A percentile compares a stretch with the other conserved stretches of the same genome.
These are phyloP conservation scores for Nakaseomyces delphensis DNA, from an alignment of 1,139 yeast species.

Conservation along the genomic window DNA sequence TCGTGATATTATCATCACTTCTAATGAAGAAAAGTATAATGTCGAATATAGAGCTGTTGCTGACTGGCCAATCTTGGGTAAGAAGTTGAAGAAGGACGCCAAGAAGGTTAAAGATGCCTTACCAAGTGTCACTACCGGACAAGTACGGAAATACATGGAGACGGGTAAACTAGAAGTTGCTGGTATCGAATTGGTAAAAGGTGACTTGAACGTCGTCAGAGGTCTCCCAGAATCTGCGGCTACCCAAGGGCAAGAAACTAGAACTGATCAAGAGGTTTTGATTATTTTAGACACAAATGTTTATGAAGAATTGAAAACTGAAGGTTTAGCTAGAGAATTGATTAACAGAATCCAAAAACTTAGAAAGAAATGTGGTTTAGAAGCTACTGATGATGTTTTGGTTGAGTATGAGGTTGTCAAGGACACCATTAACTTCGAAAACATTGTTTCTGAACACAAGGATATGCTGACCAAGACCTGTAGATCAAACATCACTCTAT, in stretches of 20 bases:
- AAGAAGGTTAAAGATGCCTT: slow-evolving; percentile 91
- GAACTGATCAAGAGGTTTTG: slow-evolving; percentile 81
- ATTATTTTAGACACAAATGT: slow-evolving; percentile 81
- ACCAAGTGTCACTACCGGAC: slow-evolving; percentile 69
- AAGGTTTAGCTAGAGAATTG: slow-evolving; percentile 93
- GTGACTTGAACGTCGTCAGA: slow-evolving; percentile 84
- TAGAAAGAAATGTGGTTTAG: slow-evolving; percentile 92
- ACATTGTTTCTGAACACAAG: slow-evolving; percentile 54
- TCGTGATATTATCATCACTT: slow-evolving; percentile 76
- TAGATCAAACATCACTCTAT: slow-evolving; percentile 38
- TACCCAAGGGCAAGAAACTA: slow-evolving; percentile 68
- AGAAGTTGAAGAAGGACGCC: slow-evolving; percentile 89
- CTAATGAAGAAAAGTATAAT: slow-evolving; percentile 85
- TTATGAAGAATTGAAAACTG: slow-evolving; percentile 81
- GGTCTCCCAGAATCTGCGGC: slow-evolving; percentile 64
- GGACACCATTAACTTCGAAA: slow-evolving; percentile 62
- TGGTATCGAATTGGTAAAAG: slow-evolving; percentile 77
- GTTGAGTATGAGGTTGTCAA: slow-evolving; percentile 69
- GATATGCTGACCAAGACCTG: slow-evolving; percentile 71
- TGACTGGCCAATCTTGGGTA: slow-evolving; percentile 98
- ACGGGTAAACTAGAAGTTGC: slow-evolving; percentile 76
- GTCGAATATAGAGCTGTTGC: slow-evolving; percentile 92
- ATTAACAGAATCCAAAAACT: slow-evolving; percentile 95
- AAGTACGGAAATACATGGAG: slow-evolving; percentile 67
- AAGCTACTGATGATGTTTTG: slow-evolving; percentile 87